A percentile compares a stretch with the other conserved stretches of the same genome.
Evolutionary conservation across 139 green algal species (phyloP).

Genomic region (Astrephomene gubernaculifera): DNA sequence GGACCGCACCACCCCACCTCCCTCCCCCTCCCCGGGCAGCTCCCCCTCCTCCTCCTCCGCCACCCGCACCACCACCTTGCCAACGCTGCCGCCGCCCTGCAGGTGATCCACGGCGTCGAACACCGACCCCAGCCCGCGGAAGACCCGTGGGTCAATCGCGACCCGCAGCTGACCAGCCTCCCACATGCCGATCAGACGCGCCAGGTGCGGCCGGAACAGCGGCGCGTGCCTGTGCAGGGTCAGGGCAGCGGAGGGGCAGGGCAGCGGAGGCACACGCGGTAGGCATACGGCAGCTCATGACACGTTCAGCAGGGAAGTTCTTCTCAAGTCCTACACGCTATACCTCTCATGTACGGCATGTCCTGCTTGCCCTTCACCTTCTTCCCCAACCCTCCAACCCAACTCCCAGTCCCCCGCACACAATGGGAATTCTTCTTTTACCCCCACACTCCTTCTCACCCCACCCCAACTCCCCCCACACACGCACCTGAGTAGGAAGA

Average conservation of each 20-base stretch:
- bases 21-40: too few species aligned
- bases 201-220: slow-evolving; percentile 63
- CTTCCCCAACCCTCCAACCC: too few species aligned
- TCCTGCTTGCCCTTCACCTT: too few species aligned
- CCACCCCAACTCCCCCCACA: too few species aligned
- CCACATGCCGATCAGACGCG: slow-evolving; percentile 48
- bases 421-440: too few species aligned
- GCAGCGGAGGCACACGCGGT: neutral
- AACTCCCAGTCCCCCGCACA: too few species aligned
- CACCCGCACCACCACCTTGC: slow-evolving; percentile 84
- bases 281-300: too few species aligned
- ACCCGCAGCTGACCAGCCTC: slow-evolving; percentile 61
- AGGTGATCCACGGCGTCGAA: slow-evolving; percentile 79
- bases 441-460: too few species aligned
- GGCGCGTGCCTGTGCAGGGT: neutral
- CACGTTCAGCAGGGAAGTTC: too few species aligned
- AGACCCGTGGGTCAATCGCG: slow-evolving; percentile 55
- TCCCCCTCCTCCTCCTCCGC: slow-evolving; percentile 20
- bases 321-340: too few species aligned
- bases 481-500: slow-evolving; percentile 80
- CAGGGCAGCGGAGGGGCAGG: neutral
- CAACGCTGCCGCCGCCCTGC: slow-evolving; percentile 76
- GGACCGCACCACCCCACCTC: too few species aligned
- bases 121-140: slow-evolving; percentile 72
- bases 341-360: too few species aligned